Conservation (phyloP, 768 basidiomycete species). For the Myochromella boudieri region DNA sequence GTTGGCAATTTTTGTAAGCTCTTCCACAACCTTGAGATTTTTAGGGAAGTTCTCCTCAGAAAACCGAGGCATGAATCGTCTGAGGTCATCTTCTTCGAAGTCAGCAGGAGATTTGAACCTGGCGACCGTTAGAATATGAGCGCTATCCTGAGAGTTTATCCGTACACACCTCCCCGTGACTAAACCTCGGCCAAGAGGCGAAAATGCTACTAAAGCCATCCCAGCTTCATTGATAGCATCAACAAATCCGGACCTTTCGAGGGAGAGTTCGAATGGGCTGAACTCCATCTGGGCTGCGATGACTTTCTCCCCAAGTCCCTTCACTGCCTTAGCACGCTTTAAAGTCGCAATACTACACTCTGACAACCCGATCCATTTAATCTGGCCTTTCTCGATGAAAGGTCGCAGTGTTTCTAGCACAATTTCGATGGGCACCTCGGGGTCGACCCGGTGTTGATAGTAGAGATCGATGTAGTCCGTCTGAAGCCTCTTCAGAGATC, state of each 20-base stretch:
- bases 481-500: slow-evolving; percentile 40
- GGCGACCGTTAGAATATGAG: background rate
- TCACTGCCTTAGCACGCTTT: slow-evolving; percentile 47
- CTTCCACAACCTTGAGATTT: slow-evolving; percentile 33
- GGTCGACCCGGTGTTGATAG: slow-evolving; percentile 45
- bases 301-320: too few relatives aligned
- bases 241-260: slow-evolving; percentile 37
- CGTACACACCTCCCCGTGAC: slow-evolving; percentile 42
- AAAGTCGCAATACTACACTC: slow-evolving; percentile 44
- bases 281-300: slow-evolving; percentile 46
- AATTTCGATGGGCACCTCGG: too few relatives aligned
- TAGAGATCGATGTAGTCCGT: slow-evolving; percentile 45
- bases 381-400: too few relatives aligned
- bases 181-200: slow-evolving; percentile 49
- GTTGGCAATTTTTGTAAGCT: slow-evolving; percentile 30
- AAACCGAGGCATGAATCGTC: slow-evolving; percentile 20
- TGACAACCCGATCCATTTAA: slow-evolving; percentile 52
- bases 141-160: background rate
- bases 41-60: slow-evolving; percentile 42
- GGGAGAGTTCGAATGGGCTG: slow-evolving; percentile 41
- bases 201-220: slow-evolving; percentile 44
- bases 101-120: slow-evolving; percentile 12
- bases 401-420: too few relatives aligned
- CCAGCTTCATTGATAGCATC: slow-evolving; percentile 42
- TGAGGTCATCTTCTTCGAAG: slow-evolving; percentile 2